These are phyloP conservation scores for Plasmodium reichenowi DNA, from an alignment of 169 alveolate species.

Conservation along the genomic window DNA sequence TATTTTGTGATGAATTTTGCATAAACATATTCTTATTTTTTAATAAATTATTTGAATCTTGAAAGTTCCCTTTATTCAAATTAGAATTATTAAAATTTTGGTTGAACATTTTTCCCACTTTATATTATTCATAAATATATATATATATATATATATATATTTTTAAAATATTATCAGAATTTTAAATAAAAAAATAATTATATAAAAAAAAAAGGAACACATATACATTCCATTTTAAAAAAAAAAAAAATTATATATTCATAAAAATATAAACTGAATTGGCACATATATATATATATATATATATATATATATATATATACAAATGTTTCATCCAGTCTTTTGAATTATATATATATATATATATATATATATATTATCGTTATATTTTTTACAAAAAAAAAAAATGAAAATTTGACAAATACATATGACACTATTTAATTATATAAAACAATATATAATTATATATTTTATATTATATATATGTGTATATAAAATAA, in stretches of 20 bases:
- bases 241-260: constrained; percentile 3
- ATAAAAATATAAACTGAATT: background rate
- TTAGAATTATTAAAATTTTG: constrained; percentile 8
- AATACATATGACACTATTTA: too few relatives aligned
- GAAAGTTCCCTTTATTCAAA: constrained; percentile 3
- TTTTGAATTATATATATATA: too few relatives aligned
- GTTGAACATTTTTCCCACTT: background rate
- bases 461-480: background rate
- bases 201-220: background rate
- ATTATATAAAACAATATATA: too few relatives aligned
- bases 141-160: too few relatives aligned
- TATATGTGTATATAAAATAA: constrained; percentile 9
- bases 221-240: constrained; percentile 8
- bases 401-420: too few relatives aligned
- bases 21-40: constrained; percentile 45
- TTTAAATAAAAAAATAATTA: background rate
- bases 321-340: too few relatives aligned
- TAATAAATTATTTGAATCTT: constrained; percentile 11
- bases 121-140: too few relatives aligned
- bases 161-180: background rate
- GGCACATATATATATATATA: background rate
- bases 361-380: too few relatives aligned
- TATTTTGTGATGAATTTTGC: constrained; percentile 60
- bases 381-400: too few relatives aligned
- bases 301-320: too few relatives aligned